Conservation (phyloP, 1,139 yeast species). For the Candida pseudoviswanathii region DNA sequence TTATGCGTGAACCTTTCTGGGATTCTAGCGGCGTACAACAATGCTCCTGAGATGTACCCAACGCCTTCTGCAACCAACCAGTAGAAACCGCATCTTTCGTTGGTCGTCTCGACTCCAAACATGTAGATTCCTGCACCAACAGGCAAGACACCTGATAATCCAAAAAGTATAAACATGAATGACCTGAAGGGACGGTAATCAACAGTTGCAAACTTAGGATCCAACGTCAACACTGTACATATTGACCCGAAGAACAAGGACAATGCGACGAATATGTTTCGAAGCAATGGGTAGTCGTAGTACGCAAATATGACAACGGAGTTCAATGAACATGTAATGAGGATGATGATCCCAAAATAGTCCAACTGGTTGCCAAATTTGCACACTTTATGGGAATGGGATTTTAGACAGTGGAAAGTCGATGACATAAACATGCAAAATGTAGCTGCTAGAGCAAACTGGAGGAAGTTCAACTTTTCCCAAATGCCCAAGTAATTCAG, state of each 20-base stretch:
- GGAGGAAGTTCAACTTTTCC: slow-evolving; percentile 41
- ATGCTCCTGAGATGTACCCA: slow-evolving; percentile 78
- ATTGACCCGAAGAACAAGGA: slow-evolving; percentile 58
- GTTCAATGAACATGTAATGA: slow-evolving; percentile 74
- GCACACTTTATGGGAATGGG: slow-evolving; percentile 67
- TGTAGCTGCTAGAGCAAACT: slow-evolving; percentile 45
- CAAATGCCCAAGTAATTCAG: slow-evolving; percentile 42
- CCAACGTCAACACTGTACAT: slow-evolving; percentile 67
- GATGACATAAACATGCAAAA: slow-evolving; percentile 74
- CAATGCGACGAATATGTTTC: slow-evolving; percentile 46
- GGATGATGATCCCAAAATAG: slow-evolving; percentile 80
- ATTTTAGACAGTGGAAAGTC: slow-evolving; percentile 72
- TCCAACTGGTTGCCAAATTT: slow-evolving; percentile 78
- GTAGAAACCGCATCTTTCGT: slow-evolving; percentile 51
- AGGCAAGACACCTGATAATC: slow-evolving; percentile 78
- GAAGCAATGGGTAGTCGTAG: slow-evolving; percentile 47
- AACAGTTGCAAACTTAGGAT: slow-evolving; percentile 65
- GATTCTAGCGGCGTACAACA: slow-evolving; percentile 70
- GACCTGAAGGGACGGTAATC: slow-evolving; percentile 80
- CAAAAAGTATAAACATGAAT: slow-evolving; percentile 75
- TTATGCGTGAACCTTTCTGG: slow-evolving; percentile 80
- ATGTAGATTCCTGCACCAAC: slow-evolving; percentile 50
- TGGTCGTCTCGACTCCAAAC: slow-evolving; percentile 44
- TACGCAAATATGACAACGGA: slow-evolving; percentile 72
- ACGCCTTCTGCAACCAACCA: slow-evolving; percentile 73